A percentile compares a stretch with the other conserved stretches of the same genome.
Evolutionary conservation across 1,284 basidiomycete species (phyloP).

Genomic region (Pyrrhoderma lamaoense): DNA sequence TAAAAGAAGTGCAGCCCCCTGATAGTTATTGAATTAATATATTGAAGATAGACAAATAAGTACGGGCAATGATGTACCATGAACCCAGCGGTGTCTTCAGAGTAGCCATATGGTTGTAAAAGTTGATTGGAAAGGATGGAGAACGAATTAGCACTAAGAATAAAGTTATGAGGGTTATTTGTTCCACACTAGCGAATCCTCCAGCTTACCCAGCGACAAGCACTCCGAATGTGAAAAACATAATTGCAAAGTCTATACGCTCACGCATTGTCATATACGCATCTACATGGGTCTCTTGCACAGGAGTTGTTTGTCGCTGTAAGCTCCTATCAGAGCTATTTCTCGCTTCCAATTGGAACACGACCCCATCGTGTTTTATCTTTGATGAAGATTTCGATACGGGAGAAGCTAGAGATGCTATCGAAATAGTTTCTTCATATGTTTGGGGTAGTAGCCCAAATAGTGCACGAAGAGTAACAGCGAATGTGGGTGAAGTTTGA

Average conservation of each 20-base stretch:
- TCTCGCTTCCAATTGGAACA: too few relatives aligned
- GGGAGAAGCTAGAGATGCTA: neutral
- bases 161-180: neutral
- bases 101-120: slow-evolving; percentile 67
- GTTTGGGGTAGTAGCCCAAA: slow-evolving; percentile 29
- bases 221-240: slow-evolving; percentile 53
- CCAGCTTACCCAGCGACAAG: slow-evolving; percentile 53
- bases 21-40: neutral
- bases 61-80: slow-evolving; percentile 28
- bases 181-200: neutral
- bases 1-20: slow-evolving; percentile 56
- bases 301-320: too few relatives aligned
- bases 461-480: slow-evolving; percentile 53
- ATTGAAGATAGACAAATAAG: neutral
- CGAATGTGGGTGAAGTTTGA: slow-evolving; percentile 55
- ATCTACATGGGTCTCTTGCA: slow-evolving; percentile 22
- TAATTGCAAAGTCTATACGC: slow-evolving; percentile 58
- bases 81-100: slow-evolving; percentile 52
- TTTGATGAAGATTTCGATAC: too few relatives aligned
- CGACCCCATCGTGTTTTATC: too few relatives aligned
- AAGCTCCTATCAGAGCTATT: too few relatives aligned
- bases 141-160: slow-evolving; percentile 38
- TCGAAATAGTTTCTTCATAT: neutral
- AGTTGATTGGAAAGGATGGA: slow-evolving; percentile 59
- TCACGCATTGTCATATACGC: slow-evolving; percentile 55